These are phyloP conservation scores for Areca catechu DNA, from an alignment of 176 grass and related monocot genomes.

Conservation along the genomic window DNA sequence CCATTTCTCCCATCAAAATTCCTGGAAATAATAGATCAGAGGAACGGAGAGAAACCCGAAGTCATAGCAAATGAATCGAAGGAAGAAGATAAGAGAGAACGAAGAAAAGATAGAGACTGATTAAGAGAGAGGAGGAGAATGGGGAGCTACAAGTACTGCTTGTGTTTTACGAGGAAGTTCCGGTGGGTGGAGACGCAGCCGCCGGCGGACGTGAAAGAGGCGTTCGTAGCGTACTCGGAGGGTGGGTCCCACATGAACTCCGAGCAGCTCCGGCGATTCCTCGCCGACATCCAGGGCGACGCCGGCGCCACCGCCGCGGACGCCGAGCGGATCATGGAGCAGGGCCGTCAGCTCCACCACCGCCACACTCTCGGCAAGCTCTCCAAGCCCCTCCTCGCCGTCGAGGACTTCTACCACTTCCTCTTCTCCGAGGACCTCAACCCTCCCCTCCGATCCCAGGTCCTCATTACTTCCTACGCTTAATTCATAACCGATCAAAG, in stretches of 20 bases:
- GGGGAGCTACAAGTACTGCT: slow-evolving; percentile 67
- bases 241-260: slow-evolving; percentile 48
- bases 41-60: no score
- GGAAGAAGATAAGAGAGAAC: no score
- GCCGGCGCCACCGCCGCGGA: slow-evolving; percentile 14
- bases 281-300: slow-evolving; percentile 19
- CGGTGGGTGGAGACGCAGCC: slow-evolving; percentile 42
- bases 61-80: no score
- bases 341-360: slow-evolving; percentile 41
- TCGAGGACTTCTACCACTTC: slow-evolving; percentile 71
- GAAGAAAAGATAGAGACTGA: background rate
- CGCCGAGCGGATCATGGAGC: slow-evolving; percentile 17
- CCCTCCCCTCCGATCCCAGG: slow-evolving; percentile 41
- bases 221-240: slow-evolving; percentile 38
- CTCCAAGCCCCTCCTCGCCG: slow-evolving; percentile 24
- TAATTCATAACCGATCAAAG: background rate
- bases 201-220: slow-evolving; percentile 44
- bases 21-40: no score
- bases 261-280: slow-evolving; percentile 60
- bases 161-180: slow-evolving; percentile 81
- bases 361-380: slow-evolving; percentile 36
- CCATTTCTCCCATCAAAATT: no score
- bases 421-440: slow-evolving; percentile 80
- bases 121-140: slow-evolving; percentile 18
- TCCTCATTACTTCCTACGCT: slow-evolving; percentile 2